These are phyloP conservation scores for Pseudocercospora ulei DNA, from an alignment of 2,329 filamentous ascomycete genomes.

Conservation along the genomic window DNA sequence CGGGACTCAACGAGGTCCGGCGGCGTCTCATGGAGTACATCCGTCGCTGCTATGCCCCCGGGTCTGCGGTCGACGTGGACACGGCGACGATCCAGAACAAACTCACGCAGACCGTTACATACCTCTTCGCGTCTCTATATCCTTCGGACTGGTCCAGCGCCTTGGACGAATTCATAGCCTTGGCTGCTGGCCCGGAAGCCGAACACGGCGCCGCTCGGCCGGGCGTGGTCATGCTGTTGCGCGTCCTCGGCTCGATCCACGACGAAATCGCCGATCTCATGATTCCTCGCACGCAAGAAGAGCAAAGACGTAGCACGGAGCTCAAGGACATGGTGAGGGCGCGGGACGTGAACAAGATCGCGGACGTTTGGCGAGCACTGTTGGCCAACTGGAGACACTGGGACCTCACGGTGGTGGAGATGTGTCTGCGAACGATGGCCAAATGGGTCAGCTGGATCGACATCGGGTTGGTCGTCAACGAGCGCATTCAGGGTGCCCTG, in stretches of 20 bases:
- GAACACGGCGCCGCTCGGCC: slow-evolving; percentile 55
- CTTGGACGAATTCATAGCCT: slow-evolving; percentile 74
- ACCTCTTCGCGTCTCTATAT: slow-evolving; percentile 82
- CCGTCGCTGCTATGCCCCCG: slow-evolving; percentile 59
- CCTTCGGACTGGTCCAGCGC: slow-evolving; percentile 77
- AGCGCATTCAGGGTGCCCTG: slow-evolving; percentile 72
- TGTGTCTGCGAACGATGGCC: slow-evolving; percentile 82
- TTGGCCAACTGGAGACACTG: slow-evolving; percentile 62
- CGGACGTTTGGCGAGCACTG: slow-evolving; percentile 83
- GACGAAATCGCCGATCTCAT: slow-evolving; percentile 95
- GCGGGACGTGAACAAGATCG: slow-evolving; percentile 80
- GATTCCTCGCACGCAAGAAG: slow-evolving; percentile 63
- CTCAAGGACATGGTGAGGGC: slow-evolving; percentile 83
- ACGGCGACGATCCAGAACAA: slow-evolving; percentile 82
- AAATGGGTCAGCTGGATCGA: slow-evolving; percentile 99
- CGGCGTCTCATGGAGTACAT: slow-evolving; percentile 75
- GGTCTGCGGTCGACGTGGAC: slow-evolving; percentile 52
- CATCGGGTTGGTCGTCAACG: slow-evolving; percentile 84
- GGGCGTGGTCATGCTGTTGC: slow-evolving; percentile 78
- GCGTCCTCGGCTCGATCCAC: slow-evolving; percentile 79
- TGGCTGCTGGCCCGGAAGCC: slow-evolving; percentile 56
- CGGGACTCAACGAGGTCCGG: slow-evolving; percentile 65
- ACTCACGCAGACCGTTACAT: slow-evolving; percentile 88
- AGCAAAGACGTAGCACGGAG: slow-evolving; percentile 75
- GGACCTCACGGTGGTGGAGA: slow-evolving; percentile 65